Evolutionary conservation across 1,139 yeast species (phyloP), one percentile per base, ranked within the genome.

Genomic region (Blastobotrys elegans): DNA sequence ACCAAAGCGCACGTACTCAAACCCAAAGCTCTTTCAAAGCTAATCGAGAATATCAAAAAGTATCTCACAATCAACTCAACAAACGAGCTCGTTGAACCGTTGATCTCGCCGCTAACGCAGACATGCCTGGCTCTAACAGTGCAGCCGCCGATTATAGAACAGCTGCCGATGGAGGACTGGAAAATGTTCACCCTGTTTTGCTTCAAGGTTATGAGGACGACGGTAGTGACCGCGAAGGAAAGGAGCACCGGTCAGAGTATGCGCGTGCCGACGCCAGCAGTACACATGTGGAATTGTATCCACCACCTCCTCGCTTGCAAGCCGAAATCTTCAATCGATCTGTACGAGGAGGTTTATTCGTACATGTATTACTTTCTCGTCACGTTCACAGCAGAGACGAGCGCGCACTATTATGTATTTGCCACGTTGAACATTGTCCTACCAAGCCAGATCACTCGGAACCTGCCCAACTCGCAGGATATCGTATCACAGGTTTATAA

Each of bases 111-210:
- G 5, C 49, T 49, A 29, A 42, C 55, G 10, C 53, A 49, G 35
- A 36, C 50, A 7, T 46, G 52, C 20, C 32, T 51, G 20, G 18
- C 47, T 2, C 34, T 57, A 16, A 50, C 52, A n/a, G 29, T 44
- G 11, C 34, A 52, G 35, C 43, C 53, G 13, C 53, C 57, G 2
- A 57, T 58, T 26, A 41, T 59, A 10, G 63, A 61, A 36, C 62
- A 58, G 30, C 45, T 62, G 31, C 30, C 54, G 4, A 44, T 47
- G 16, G 45, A 36, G 1, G 58, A 55, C n/a, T 61, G 64, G 63
- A 33, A 41, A 1, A 51, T 48, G 21, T 40, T 57, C 8, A 24
- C 36, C 4, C 14, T 10, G 16, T 32, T 49, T 14, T 43, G 47
- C 29, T 17, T 30, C 3, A 44, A 40, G 29, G 37, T 47, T 6